Conservation (phyloP, 176 grass and related monocot species). For the Miscanthus lutarioriparius region DNA sequence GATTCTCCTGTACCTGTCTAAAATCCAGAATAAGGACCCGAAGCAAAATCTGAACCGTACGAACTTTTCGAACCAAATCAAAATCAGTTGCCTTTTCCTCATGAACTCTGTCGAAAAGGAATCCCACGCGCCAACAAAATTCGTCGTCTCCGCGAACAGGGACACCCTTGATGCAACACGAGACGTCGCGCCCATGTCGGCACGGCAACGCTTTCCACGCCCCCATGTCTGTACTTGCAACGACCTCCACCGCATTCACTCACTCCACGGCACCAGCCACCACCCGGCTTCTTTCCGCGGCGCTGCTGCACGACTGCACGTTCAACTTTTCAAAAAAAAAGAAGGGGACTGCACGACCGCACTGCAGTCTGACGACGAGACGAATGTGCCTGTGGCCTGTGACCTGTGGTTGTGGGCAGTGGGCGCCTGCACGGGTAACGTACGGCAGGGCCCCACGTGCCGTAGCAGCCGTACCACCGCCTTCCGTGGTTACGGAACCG, state of each 20-base stretch:
- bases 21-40: background rate
- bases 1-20: no score
- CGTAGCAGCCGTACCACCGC: conserved; percentile 1
- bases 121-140: background rate
- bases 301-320: background rate
- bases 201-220: conserved; percentile 20
- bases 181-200: background rate
- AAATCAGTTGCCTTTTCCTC: background rate
- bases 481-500: conserved; percentile 51
- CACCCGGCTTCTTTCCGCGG: background rate
- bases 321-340: background rate
- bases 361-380: background rate
- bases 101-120: background rate
- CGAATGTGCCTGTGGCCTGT: background rate
- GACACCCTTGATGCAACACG: background rate
- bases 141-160: background rate
- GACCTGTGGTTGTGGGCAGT: background rate
- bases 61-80: background rate
- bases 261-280: background rate
- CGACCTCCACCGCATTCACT: background rate
- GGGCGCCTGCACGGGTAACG: background rate
- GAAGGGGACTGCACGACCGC: no score
- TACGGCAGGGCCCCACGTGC: conserved; percentile 27
- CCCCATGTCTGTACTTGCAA: background rate
- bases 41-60: background rate